These are phyloP conservation scores for Claviceps paspali DNA, from an alignment of 2,329 filamentous ascomycete genomes.

Conservation along the genomic window DNA sequence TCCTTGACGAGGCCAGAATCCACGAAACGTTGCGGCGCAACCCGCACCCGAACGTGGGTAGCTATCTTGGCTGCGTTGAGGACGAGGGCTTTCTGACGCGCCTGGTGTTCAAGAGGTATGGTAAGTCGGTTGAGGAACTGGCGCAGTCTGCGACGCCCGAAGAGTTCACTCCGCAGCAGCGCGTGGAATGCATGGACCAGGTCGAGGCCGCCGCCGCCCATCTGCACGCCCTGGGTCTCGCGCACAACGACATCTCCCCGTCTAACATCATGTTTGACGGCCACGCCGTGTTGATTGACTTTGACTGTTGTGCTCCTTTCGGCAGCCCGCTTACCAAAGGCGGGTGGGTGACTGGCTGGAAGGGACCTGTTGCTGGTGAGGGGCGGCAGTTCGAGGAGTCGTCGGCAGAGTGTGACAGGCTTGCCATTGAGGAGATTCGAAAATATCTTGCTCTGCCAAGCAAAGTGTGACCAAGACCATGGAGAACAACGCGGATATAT, in stretches of 20 bases:
- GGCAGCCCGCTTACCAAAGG: neutral
- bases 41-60: neutral
- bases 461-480: too few relatives aligned
- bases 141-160: neutral
- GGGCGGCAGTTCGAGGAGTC: neutral
- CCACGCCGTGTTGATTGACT: neutral
- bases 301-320: neutral
- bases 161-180: neutral
- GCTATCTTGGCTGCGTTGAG: neutral
- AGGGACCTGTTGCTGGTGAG: neutral
- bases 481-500: too few relatives aligned
- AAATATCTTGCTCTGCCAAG: too few relatives aligned
- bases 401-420: neutral
- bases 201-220: neutral
- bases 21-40: too few relatives aligned
- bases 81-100: neutral
- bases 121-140: neutral
- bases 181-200: neutral
- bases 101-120: neutral
- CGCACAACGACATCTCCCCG: neutral
- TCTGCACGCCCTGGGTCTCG: neutral
- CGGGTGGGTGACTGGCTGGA: neutral
- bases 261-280: neutral
- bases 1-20: neutral
- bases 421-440: neutral